Base-by-base conservation (phyloP, 2,329 filamentous ascomycete genomes). In the Stagonosporopsis chrysanthemi region DNA sequence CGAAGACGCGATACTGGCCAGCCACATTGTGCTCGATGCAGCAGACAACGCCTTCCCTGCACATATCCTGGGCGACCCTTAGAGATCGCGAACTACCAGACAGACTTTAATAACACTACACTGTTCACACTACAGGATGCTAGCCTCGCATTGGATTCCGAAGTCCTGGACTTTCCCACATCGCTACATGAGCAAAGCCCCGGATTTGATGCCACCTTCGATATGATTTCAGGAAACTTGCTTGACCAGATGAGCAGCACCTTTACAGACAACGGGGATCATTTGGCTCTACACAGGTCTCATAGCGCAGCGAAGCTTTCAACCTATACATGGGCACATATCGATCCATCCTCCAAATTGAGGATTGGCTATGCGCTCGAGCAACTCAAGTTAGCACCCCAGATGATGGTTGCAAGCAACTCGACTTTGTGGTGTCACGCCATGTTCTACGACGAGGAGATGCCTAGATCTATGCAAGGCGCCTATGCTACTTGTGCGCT, bases 391-490 rank as follows among this genome's bases (percentile, higher is more conserved):
- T 48, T 62, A 11, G 61, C 60, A 6, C 72, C 73, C 9, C 56
- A 53, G 19, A 67, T 60, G 42, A 83, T 86, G 79, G 79, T 86
- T 0, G 56, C 77, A 8, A 76, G 81, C 42, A 82, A 77, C 15
- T 72, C 79, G 46, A 83, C 82, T 0, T 82, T 82, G 0, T 87
- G 84, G 84, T 80, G 76, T 28, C 84, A 87, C 60, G 74, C 75
- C 0, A 67, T 74, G n/a, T 72, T 87, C 0, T 86, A 84, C 56
- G 73, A 74, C n/a, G 76, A 81, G 2, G 53, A 67, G 8, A 84
- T 86, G 82, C 84, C 84, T 1, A 72, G 71, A 28, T 75, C 69
- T 0, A 79, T 86, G 64, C 80, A 85, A 75, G 84, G 86, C 60
- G 83, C 81, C 0, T 75, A 82, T 57, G 78, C 83, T 4, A 79